Conservation (phyloP, 1,284 basidiomycete genomes). For the Naganishia liquefaciens region DNA sequence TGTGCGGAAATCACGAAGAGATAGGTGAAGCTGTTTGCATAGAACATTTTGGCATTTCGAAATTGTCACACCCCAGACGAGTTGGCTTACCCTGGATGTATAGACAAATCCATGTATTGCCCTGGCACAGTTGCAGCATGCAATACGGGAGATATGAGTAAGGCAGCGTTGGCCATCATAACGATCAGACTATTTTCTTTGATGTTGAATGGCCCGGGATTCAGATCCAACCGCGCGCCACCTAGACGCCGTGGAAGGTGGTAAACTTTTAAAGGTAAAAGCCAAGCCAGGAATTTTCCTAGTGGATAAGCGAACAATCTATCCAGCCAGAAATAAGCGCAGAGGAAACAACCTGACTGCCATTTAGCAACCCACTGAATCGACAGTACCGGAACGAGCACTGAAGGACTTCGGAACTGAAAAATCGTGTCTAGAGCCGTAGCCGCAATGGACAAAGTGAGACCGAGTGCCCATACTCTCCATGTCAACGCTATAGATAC, state of each 20-base stretch:
- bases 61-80: background rate
- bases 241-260: slow-evolving; percentile 63
- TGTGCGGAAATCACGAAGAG: slow-evolving; percentile 82
- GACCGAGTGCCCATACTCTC: slow-evolving; percentile 82
- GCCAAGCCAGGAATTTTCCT: slow-evolving; percentile 80
- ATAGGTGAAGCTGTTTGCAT: slow-evolving; percentile 63
- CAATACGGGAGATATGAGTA: slow-evolving; percentile 62
- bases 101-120: slow-evolving; percentile 65
- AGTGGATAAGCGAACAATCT: slow-evolving; percentile 78
- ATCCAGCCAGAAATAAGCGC: slow-evolving; percentile 36
- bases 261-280: slow-evolving; percentile 76
- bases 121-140: slow-evolving; percentile 78
- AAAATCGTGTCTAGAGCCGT: slow-evolving; percentile 86
- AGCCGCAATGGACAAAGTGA: slow-evolving; percentile 68
- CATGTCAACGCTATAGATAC: slow-evolving; percentile 67
- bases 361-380: slow-evolving; percentile 59
- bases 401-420: slow-evolving; percentile 85
- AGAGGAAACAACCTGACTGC: slow-evolving; percentile 12
- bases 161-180: slow-evolving; percentile 82
- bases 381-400: slow-evolving; percentile 75
- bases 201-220: slow-evolving; percentile 92
- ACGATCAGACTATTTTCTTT: slow-evolving; percentile 85
- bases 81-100: slow-evolving; percentile 60
- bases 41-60: background rate
- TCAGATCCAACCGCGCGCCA: slow-evolving; percentile 71